Conservation (phyloP, 441 rosid species). For the Macaranga tanarius region DNA sequence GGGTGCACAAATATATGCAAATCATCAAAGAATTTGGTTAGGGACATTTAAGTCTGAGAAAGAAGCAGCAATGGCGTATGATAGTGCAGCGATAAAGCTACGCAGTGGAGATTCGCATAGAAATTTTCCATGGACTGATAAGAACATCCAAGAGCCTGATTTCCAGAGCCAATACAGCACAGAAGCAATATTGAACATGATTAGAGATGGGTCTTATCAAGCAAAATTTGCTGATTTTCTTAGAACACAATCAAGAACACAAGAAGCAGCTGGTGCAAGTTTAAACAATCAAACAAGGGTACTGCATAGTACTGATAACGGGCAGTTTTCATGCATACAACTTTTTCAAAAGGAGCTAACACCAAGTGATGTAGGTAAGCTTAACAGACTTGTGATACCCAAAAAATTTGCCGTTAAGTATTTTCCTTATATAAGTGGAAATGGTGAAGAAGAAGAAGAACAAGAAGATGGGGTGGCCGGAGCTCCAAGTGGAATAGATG, state of each 20-base stretch:
- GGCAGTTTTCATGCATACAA: slow-evolving; percentile 31
- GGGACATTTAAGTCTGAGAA: slow-evolving; percentile 58
- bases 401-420: slow-evolving; percentile 49
- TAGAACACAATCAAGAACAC: slow-evolving; percentile 29
- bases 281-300: slow-evolving; percentile 13
- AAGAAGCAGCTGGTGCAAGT: slow-evolving; percentile 6
- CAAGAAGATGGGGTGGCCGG: neutral
- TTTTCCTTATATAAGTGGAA: slow-evolving; percentile 40
- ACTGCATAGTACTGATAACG: slow-evolving; percentile 16
- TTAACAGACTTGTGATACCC: slow-evolving; percentile 66
- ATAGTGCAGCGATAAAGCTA: slow-evolving; percentile 56
- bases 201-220: slow-evolving; percentile 63
- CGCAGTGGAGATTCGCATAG: slow-evolving; percentile 51
- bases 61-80: slow-evolving; percentile 72
- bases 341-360: slow-evolving; percentile 63
- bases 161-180: slow-evolving; percentile 42
- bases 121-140: slow-evolving; percentile 58
- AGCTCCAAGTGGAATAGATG: slow-evolving; percentile 28
- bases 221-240: slow-evolving; percentile 46
- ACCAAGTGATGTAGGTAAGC: slow-evolving; percentile 75
- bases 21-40: slow-evolving; percentile 59
- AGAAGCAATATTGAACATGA: slow-evolving; percentile 61
- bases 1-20: slow-evolving; percentile 68
- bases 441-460: slow-evolving; percentile 17
- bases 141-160: slow-evolving; percentile 43